Conservation (phyloP, 2,329 filamentous ascomycete genomes). For the Nemania diffusa region DNA sequence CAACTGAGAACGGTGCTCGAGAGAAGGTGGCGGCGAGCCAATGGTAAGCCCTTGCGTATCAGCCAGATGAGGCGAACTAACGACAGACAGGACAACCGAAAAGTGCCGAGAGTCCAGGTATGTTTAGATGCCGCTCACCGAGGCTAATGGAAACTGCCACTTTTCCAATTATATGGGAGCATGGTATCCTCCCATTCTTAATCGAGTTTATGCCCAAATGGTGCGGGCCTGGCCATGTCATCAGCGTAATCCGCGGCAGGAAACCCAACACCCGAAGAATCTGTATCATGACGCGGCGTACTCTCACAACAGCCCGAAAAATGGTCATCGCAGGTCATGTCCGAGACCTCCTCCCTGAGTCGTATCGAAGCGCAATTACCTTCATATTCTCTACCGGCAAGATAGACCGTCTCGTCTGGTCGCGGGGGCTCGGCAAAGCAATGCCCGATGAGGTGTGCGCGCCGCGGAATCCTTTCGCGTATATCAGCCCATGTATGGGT, state of each 20-base stretch:
- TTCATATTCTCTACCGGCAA: constrained; percentile 55
- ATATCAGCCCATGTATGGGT: constrained; percentile 57
- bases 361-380: constrained; percentile 45
- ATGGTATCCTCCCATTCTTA: constrained; percentile 57
- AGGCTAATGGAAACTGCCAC: constrained; percentile 50
- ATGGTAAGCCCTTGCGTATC: constrained; percentile 39
- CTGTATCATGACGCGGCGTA: constrained; percentile 54
- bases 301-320: constrained; percentile 52
- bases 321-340: constrained; percentile 55
- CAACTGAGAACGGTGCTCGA: constrained; percentile 51
- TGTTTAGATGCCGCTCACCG: constrained; percentile 44
- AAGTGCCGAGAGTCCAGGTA: constrained; percentile 50
- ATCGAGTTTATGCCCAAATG: constrained; percentile 55
- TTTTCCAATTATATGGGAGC: constrained; percentile 57
- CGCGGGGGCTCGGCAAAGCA: constrained; percentile 52
- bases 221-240: constrained; percentile 54
- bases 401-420: constrained; percentile 54
- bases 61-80: neutral
- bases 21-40: constrained; percentile 48
- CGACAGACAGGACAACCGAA: constrained; percentile 42
- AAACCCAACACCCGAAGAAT: constrained; percentile 52
- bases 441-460: constrained; percentile 55
- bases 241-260: constrained; percentile 53
- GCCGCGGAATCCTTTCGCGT: constrained; percentile 57
- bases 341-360: constrained; percentile 54